Evolutionary conservation across 768 basidiomycete genomes (phyloP).

Genomic region (Coprinopsis cinerea): DNA sequence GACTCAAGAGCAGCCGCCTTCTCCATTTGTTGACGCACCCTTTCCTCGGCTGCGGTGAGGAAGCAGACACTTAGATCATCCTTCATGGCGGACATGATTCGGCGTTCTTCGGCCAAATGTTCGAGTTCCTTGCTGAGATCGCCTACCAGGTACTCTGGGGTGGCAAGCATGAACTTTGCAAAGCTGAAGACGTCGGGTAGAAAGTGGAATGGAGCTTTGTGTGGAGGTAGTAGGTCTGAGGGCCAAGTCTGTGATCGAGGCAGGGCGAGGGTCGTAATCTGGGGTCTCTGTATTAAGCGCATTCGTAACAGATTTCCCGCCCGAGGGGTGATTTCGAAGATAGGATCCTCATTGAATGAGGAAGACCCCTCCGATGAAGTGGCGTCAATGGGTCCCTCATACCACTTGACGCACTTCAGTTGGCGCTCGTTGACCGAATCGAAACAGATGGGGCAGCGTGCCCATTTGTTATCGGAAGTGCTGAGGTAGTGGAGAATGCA

Average conservation of each 20-base stretch:
- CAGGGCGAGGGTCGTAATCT: slow-evolving; percentile 90
- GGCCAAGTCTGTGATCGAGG: slow-evolving; percentile 93
- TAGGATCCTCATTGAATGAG: slow-evolving; percentile 30
- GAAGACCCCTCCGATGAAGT: slow-evolving; percentile 31
- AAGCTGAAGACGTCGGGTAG: slow-evolving; percentile 85
- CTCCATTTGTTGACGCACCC: slow-evolving; percentile 72
- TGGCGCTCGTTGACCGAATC: slow-evolving; percentile 88
- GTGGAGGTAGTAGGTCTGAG: slow-evolving; percentile 84
- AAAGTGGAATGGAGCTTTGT: slow-evolving; percentile 94
- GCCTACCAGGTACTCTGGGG: slow-evolving; percentile 73
- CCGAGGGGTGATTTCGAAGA: slow-evolving; percentile 35
- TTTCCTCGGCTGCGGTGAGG: slow-evolving; percentile 71
- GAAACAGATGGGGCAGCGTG: slow-evolving; percentile 92
- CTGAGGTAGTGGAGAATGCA: slow-evolving; percentile 90
- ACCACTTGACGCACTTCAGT: slow-evolving; percentile 92
- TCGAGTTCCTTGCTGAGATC: slow-evolving; percentile 71
- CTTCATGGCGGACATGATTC: slow-evolving; percentile 53
- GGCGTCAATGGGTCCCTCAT: slow-evolving; percentile 44
- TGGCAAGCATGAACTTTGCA: slow-evolving; percentile 95
- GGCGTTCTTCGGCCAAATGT: slow-evolving; percentile 67
- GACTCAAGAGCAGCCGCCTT: slow-evolving; percentile 76
- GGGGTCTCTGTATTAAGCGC: slow-evolving; percentile 89
- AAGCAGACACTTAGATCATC: slow-evolving; percentile 79
- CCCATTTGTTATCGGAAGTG: slow-evolving; percentile 84
- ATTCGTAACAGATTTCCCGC: slow-evolving; percentile 65